Base-by-base conservation (phyloP, 352 stramenopile genomes). In the Globisporangium viniferum region DNA sequence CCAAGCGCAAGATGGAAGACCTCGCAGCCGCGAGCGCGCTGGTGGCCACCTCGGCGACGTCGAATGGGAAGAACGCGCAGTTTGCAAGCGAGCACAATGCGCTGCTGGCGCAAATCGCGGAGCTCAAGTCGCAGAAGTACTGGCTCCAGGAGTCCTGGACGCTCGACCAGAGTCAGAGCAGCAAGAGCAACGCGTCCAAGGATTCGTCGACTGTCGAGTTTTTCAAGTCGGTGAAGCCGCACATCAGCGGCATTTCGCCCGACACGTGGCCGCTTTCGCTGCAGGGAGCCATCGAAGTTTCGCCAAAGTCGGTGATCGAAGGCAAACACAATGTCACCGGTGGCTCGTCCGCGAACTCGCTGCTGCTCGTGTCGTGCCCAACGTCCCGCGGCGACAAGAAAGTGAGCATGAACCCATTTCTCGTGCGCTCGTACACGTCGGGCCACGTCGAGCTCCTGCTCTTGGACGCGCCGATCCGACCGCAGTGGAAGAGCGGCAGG, bases 51-150 rank as follows among this genome's bases (percentile, higher is more conserved):
- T 57, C 48, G 2, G 3, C 31, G 60, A 27, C 48, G 18, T 46
- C 18, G 39, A 68, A 18, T 5, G 55, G 73, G 3, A 51, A 36
- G 5, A 35, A 31, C 6, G 33, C 5, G 0, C 31, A 63, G 14
- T 29, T 61, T 53, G 35, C 68, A 12, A 59, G 68, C 59, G 66
- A 70, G 14, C 48, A 73, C 35, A 29, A 57, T 12, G 69, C 64
- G 31, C 55, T 89, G 14, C 69, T 86, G 33, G 68, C 70, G 36
- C 71, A 72, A 12, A 63, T 93, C 27, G 73, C 80, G 0, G 80
- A 89, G 65, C 76, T 94, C 48, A 93, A 92, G 74, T 92, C 87
- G 24, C 87, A 94, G 54, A 91, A 92, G 71, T 92, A 92, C 73
- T 94, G 87, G 87, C 68, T 94, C 8, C 73, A 91, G 20, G 78